Conservation (phyloP, 306 rosid genomes). For the Rubus parviflorus region DNA sequence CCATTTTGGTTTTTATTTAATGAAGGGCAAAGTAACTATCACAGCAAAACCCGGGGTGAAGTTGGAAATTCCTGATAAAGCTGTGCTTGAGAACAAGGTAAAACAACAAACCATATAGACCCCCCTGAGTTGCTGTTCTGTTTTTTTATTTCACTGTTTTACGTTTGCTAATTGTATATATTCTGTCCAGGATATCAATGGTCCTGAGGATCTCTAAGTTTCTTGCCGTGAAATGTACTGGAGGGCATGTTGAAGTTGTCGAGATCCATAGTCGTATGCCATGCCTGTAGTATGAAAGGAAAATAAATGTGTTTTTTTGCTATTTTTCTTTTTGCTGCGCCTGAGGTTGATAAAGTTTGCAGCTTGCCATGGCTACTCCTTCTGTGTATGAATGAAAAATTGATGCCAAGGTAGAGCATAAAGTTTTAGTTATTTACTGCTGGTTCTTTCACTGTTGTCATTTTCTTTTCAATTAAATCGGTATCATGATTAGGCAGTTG, state of each 20-base stretch:
- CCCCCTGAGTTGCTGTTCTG: background rate
- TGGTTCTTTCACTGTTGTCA: background rate
- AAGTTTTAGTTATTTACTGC: background rate
- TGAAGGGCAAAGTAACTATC: slow-evolving; percentile 73
- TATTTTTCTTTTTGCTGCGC: background rate
- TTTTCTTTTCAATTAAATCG: background rate
- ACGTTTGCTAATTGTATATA: slow-evolving; percentile 8
- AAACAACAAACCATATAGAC: slow-evolving; percentile 4
- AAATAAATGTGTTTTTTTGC: slow-evolving; percentile 19
- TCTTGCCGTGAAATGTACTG: slow-evolving; percentile 16
- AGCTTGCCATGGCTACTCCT: background rate
- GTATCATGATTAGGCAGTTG: background rate
- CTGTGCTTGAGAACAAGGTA: slow-evolving; percentile 67
- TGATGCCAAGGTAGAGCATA: slow-evolving; percentile 4
- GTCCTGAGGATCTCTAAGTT: slow-evolving; percentile 65
- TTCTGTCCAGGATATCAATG: slow-evolving; percentile 60
- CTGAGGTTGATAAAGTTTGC: background rate
- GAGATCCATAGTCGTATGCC: background rate
- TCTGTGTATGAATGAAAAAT: background rate
- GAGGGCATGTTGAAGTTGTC: slow-evolving; percentile 15
- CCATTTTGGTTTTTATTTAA: slow-evolving; percentile 11
- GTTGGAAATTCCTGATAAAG: slow-evolving; percentile 72
- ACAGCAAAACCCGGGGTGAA: slow-evolving; percentile 59
- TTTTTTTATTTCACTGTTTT: background rate
- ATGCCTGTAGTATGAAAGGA: slow-evolving; percentile 20